phyloP scores from a whole-genome alignment of 2,329 filamentous ascomycete species.

The Ceratocystis variospora region DNA sequence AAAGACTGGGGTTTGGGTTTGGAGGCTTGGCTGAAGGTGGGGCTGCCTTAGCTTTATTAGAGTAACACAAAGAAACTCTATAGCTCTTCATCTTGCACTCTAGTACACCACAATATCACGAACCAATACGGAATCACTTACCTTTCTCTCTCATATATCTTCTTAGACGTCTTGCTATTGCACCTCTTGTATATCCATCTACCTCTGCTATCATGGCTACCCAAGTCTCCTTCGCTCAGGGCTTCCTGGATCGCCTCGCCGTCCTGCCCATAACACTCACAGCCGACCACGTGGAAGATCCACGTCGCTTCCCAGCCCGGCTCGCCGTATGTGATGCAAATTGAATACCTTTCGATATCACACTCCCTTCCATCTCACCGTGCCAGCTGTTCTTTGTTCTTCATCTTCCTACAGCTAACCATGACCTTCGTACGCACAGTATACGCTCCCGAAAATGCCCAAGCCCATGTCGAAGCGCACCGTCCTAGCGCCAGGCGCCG shows the following conservation, averaged over 20 bases:
- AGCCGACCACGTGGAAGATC: constrained; percentile 82
- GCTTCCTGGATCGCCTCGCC: constrained; percentile 70
- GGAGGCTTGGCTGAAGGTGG: not conserved
- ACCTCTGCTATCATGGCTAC: constrained; percentile 26
- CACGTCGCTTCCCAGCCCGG: constrained; percentile 60
- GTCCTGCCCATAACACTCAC: constrained; percentile 65
- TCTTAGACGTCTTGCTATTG: not conserved
- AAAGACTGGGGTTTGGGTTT: not conserved
- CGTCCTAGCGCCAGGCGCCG: constrained; percentile 36
- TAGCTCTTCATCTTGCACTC: not conserved
- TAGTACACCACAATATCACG: not conserved
- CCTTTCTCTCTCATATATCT: not conserved
- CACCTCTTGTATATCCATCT: not conserved
- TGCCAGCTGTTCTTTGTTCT: not conserved
- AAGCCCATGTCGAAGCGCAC: constrained; percentile 39
- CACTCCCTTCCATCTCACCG: not conserved
- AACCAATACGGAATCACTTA: not conserved
- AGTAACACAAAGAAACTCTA: not conserved
- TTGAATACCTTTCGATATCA: not conserved
- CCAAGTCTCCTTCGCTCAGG: constrained; percentile 74
- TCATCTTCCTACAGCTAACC: constrained; percentile 7
- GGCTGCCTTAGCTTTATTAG: not conserved
- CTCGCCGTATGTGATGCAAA: constrained; percentile 46
- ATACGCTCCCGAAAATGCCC: constrained; percentile 56
- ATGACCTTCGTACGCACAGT: constrained; percentile 32